Base-by-base conservation (phyloP, 129 eudicot genomes). In the Pseudognaphalium luteoalbum region DNA sequence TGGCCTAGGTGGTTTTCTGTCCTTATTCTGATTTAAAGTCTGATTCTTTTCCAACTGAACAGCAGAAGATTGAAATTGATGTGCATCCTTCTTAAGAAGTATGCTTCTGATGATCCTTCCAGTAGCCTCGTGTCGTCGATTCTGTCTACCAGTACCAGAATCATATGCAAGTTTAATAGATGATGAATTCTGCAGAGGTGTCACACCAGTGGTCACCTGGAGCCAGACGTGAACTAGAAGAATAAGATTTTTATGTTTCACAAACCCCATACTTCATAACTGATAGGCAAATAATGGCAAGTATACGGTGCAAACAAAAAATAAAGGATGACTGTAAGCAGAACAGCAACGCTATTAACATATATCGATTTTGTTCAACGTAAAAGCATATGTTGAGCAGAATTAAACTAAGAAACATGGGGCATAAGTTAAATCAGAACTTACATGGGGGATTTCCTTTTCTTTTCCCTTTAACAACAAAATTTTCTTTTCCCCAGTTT, bases 391-490 rank as follows among this genome's bases (percentile, higher is more conserved):
- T 2, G 12, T 39, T 39, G 14, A 39, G 47, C 47, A 8, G 8
- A 39, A 39, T 1, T 39, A 39, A 39, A 39, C 47, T 8, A 39
- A 39, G 12, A 39, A 12, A 8, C 12, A 39, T 39, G 12, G 12
- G 47, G 14, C 42, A 8, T 39, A 39, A 8, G 47, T 39, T 39
- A 39, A 3, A 39, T 39, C 47, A 8, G 14, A 39, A 39, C 93
- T 81, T 83, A 91, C 98, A 78, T 86, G 71, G 58, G 90, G 67
- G 68, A 87, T 83, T 77, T 91, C 93, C 81, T 89, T 87, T 59
- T 87, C 92, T 87, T 93, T 93, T 72, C 97, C 98, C 81, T 91
- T 94, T 81, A 94, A 64, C 67, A 94, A 93, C 81, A 93, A 66
- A 80, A 93, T 87, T 81, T 87, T 93, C 86, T 82, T 90, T 87